Evolutionary conservation across 345 rosid species (phyloP).

Genomic region (Gossypium mustelinum): DNA sequence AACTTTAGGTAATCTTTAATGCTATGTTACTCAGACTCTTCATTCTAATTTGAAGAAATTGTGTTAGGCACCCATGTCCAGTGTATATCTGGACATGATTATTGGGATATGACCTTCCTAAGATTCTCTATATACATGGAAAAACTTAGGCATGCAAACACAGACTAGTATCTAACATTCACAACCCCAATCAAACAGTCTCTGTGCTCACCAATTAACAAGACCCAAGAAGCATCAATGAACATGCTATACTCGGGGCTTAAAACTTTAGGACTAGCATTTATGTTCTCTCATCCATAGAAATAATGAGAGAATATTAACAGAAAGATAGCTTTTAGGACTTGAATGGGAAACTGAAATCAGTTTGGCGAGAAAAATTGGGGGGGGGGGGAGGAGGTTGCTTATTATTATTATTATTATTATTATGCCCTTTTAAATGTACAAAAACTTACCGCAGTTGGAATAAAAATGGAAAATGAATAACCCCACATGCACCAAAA

Average conservation of each 20-base stretch:
- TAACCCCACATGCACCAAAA: conserved; percentile 99
- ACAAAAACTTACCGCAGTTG: conserved; percentile 60
- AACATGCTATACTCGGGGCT: background rate
- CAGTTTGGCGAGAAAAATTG: background rate
- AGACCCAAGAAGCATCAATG: background rate
- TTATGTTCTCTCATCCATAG: background rate
- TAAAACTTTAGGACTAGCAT: background rate
- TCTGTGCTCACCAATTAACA: background rate
- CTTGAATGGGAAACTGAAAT: background rate
- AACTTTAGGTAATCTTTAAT: background rate
- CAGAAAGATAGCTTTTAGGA: background rate
- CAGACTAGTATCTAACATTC: background rate
- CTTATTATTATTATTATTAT: no score
- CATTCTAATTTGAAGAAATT: background rate
- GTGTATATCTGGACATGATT: background rate
- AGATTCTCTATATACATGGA: background rate
- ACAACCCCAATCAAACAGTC: background rate
- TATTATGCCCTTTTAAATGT: background rate
- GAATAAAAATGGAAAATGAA: conserved; percentile 71
- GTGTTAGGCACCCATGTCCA: background rate
- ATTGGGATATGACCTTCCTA: background rate
- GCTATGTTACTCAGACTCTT: background rate
- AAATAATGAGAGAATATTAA: background rate
- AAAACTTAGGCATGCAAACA: background rate
- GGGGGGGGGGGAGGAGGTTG: background rate